Evolutionary conservation across 2,329 filamentous ascomycete species (phyloP), one percentile per base, ranked within the genome.

Genomic region (Diaporthe citriasiana): DNA sequence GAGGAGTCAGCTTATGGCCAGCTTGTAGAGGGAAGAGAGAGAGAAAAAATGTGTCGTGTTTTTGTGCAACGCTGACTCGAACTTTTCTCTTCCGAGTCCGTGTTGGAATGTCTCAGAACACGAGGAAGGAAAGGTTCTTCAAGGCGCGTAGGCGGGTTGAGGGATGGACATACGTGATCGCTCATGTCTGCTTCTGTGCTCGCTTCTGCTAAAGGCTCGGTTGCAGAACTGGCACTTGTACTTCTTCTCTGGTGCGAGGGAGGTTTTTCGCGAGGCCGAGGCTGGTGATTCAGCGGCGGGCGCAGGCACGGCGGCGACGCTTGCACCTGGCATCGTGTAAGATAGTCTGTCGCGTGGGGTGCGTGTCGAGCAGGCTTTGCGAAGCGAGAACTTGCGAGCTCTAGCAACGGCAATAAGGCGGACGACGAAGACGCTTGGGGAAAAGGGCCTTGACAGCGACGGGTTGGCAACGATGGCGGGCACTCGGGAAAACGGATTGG

Each of bases 181-280:
- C 86, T 99, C 97, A 85, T 99, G 97, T 85, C 97, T 91, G 86
- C 95, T 98, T 80, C 97, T 92, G 85, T 99, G 97, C 85, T 99
- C 97, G 84, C 95, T 98, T 84, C 97, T 90, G 87, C 95, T 98
- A 84, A 99, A 99, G 77, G 97, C 97, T 84, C 97, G 91, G 86
- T 95, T 95, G 88, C 97, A 98, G 85, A 98, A 98, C 88, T 98
- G 95, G 87, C 97, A 99, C 85, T 98, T 98, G 91, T 99, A 99
- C 86, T 98, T 98, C 89, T 97, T 96, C 88, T 98, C 97, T 73
- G 95, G 95, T 79, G 91, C 93, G 79, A 92, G 86, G 76, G 93
- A 88, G 78, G 93, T 85, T 86, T 97, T 97, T 85, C 94, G 92
- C 68, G 93, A 89, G 79, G 90, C 90, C 82, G 93, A 89, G 81